Evolutionary conservation across 352 stramenopile genomes (phyloP).

Genomic region (Proteromonas lacertae): DNA sequence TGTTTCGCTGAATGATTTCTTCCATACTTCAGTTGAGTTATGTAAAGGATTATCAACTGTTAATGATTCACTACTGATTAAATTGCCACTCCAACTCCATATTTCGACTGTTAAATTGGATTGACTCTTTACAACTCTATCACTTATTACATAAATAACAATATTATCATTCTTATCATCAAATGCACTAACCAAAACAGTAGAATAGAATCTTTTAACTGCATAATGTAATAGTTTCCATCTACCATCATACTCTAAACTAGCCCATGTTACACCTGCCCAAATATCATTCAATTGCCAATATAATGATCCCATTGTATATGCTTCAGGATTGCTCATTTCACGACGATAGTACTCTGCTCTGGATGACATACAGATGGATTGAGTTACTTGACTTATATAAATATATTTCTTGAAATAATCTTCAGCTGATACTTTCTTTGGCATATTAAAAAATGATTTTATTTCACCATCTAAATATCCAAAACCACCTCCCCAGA

Average conservation of each 20-base stretch:
- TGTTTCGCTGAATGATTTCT: too few relatives aligned
- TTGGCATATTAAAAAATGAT: background rate
- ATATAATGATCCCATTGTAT: background rate
- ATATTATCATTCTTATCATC: too few relatives aligned
- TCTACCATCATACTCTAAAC: background rate
- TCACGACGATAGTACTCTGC: background rate
- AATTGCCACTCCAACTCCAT: too few relatives aligned
- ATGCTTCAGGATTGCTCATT: background rate
- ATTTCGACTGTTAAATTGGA: too few relatives aligned
- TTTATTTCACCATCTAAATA: background rate
- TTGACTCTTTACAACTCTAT: too few relatives aligned
- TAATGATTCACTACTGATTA: too few relatives aligned
- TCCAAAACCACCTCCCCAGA: background rate
- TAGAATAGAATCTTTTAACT: background rate
- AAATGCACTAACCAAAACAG: background rate
- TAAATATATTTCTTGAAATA: background rate
- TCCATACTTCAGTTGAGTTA: too few relatives aligned
- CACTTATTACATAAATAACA: too few relatives aligned
- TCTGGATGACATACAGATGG: background rate
- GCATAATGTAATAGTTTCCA: conserved; percentile 1
- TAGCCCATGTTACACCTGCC: background rate
- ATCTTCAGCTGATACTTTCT: background rate
- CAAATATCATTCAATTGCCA: conserved; percentile 2
- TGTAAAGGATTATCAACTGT: too few relatives aligned
- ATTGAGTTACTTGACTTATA: background rate